A percentile compares a stretch with the other conserved stretches of the same genome.
phyloP scores from a whole-genome alignment of 257 asterid species.

The Cruciata laevipes region DNA sequence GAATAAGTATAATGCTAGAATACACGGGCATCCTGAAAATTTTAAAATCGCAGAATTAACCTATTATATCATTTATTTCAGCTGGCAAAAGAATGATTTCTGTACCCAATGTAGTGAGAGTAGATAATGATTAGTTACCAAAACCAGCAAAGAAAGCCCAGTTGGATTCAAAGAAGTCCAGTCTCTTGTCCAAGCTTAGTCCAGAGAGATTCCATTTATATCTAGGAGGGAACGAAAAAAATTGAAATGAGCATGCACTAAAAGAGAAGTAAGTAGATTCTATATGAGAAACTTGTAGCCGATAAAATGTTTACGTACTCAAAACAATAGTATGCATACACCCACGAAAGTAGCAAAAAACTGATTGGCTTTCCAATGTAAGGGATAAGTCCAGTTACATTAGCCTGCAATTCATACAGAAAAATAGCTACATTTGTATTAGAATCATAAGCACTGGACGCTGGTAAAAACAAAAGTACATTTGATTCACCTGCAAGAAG shows the following conservation, averaged over 20 bases:
- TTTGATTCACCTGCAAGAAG: conserved; percentile 64
- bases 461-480: conserved; percentile 11
- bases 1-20: conserved; percentile 58
- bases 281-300: conserved; percentile 12
- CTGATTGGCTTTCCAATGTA: conserved; percentile 59
- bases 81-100: neutral
- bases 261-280: conserved; percentile 6
- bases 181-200: conserved; percentile 85
- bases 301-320: conserved; percentile 57
- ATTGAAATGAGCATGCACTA: conserved; percentile 11
- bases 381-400: conserved; percentile 69
- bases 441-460: conserved; percentile 12
- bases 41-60: conserved; percentile 9
- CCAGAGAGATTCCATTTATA: conserved; percentile 96
- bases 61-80: neutral
- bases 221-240: conserved; percentile 35
- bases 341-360: conserved; percentile 85
- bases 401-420: conserved; percentile 47
- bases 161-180: conserved; percentile 92
- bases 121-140: conserved; percentile 38
- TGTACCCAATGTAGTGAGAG: neutral
- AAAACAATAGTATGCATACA: conserved; percentile 97
- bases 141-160: conserved; percentile 98
- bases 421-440: conserved; percentile 8
- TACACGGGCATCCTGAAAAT: conserved; percentile 88